Base-by-base conservation (phyloP, 1,284 basidiomycete genomes). In the Trichosporon sp. region DNA sequence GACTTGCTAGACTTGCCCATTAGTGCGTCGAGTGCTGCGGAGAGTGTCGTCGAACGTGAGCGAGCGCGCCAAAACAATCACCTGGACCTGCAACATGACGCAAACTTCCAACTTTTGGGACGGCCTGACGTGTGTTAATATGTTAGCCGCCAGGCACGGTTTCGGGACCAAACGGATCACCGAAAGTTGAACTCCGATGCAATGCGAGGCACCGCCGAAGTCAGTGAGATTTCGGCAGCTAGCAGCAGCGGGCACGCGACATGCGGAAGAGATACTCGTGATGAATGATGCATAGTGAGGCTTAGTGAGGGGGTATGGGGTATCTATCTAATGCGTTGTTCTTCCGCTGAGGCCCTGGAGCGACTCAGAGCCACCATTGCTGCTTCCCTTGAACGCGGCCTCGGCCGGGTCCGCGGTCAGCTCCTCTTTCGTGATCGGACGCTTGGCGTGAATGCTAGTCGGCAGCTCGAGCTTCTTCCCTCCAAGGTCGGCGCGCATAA, bases 1-100 rank as follows among this genome's bases (percentile, higher is more conserved):
- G 62, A 29, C 69, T 74, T 34, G 63, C 29, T 68, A 32, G 68
- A 64, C 68, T 81, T 80, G 67, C 72, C 78, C 78, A 80, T 80
- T 23, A 73, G 68, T 31, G 35, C 34, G 56, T 18, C 18, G 21
- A 42, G 15, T 62, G 23, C 44, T 51, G 21, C 6, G n/a, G 31
- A 29, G 34, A 38, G 12, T n/a, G n/a, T 23, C 35, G 15, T 31
- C 13, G 35, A 51, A 38, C 7, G 11, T 21, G 13, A 13, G 23
- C 15, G 56, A 58, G 29, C 51, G 13, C 29, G 27, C 18, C 56
- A 60, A 60, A 60, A 60, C 56, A 60, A 31, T 58, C 53, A 25
- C 53, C 8, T 13, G 9, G 53, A 9, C 23, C 53, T 3, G 56
- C 29, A 32, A 31, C 56, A 60, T 60, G 56, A 60, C 56, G 56